phyloP scores from a whole-genome alignment of 2,329 filamentous ascomycete species.

The Colletotrichum incanum region DNA sequence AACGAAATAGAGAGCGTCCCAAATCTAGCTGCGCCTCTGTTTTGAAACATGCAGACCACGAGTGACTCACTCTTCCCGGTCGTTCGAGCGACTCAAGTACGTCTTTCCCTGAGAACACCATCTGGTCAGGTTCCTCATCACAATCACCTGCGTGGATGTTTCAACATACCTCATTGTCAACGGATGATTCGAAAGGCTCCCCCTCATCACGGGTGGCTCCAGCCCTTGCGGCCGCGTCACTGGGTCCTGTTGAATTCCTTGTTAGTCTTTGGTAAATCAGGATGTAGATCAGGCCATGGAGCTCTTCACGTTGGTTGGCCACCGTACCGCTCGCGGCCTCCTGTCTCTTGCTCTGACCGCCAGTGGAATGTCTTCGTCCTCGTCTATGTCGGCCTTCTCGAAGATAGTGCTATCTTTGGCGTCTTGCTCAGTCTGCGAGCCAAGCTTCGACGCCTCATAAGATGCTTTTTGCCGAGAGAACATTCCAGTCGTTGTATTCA shows the following conservation, averaged over 20 bases:
- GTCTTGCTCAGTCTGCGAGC: neutral
- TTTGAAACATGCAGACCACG: neutral
- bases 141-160: neutral
- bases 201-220: neutral
- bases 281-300: neutral
- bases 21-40: slow-evolving; percentile 6
- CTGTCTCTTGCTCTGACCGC: neutral
- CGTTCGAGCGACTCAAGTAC: neutral
- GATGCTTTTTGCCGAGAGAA: neutral
- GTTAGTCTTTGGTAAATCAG: neutral
- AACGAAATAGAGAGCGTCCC: neutral
- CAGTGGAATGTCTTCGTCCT: neutral
- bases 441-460: neutral
- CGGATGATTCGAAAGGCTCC: neutral
- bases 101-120: neutral
- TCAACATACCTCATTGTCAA: neutral
- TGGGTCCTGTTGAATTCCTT: neutral
- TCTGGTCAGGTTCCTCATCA: neutral
- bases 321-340: neutral
- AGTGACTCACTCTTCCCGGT: slow-evolving; percentile 2
- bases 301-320: neutral
- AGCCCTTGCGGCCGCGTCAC: neutral
- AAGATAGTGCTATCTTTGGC: neutral
- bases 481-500: neutral
- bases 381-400: neutral